phyloP scores from a whole-genome alignment of 306 rosid genomes.

The Nissolia schottii region DNA sequence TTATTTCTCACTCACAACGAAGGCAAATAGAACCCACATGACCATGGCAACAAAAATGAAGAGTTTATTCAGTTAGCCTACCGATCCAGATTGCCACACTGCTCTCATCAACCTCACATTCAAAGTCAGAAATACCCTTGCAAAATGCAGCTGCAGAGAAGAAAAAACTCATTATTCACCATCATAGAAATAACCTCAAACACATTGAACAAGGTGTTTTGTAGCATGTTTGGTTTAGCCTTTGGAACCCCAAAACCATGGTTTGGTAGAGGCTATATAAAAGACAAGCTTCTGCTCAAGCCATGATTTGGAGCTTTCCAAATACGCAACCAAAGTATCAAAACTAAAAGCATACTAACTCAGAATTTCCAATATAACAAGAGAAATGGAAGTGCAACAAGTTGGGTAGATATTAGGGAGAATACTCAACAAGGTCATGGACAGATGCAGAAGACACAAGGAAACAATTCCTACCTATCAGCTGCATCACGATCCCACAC shows the following conservation, averaged over 20 bases:
- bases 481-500: conserved; percentile 32
- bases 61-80: not conserved
- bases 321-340: no score
- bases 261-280: no score
- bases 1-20: not conserved
- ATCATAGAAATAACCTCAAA: not conserved
- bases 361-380: not conserved
- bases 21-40: not conserved
- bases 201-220: not conserved
- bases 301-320: no score
- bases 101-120: not conserved
- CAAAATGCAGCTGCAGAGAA: not conserved
- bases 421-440: not conserved
- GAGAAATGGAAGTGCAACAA: not conserved
- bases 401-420: not conserved
- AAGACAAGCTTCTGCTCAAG: no score
- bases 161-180: not conserved
- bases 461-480: not conserved
- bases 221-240: not conserved
- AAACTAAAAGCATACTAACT: not conserved
- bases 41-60: not conserved
- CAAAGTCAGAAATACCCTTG: not conserved
- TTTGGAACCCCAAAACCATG: not conserved
- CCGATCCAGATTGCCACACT: not conserved
- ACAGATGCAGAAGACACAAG: not conserved